Evolutionary conservation across 169 alveolate genomes (phyloP), one percentile per base, ranked within the genome.

Genomic region (Plasmodium vinckei): DNA sequence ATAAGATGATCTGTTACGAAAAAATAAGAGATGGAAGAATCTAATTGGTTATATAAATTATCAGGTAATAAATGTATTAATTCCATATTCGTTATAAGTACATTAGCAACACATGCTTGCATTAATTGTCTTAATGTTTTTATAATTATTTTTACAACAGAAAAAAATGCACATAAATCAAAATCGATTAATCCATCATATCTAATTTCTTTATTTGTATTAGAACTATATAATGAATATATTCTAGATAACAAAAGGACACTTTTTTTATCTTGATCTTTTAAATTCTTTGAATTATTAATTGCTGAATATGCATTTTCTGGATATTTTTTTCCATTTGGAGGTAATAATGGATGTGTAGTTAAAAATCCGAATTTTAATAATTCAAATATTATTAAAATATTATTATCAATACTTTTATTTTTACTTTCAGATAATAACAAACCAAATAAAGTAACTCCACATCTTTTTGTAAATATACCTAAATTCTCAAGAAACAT

Each of bases 401-500:
- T 68, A 33, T 92, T 93, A 13, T 23, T 72, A 73, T 92, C 71
- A 13, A 92, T 92, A 46, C 90, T 68, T 33, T 88, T 92, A 33
- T 70, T 56, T 53, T 46, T 75, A 6, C 93, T 73, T 72, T 88
- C 94, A 25, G 96, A 73, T 42, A 94, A 71, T 51, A 90, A 92
- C 25, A 73, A 65, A 2, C 96, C 96, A 77, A 92, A 94, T 46
- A 93, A 91, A 0, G 95, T 94, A 42, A 91, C 94, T 9, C 96
- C 95, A 64, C 94, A 91, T 73, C 65, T 75, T 61, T 73, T 88
- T 1, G 96, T 87, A 33, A 94, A 92, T 49, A 90, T 89, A 5
- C 94, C 95, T 57, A 94, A 33, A 72, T 92, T 94, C 25, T 94
- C 96, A 23, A 94, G 92, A 61, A 94, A 59, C 89, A 94, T 92